These are phyloP conservation scores for Cyclanthera cordifolia DNA, from an alignment of 306 rosid species.

Conservation along the genomic window DNA sequence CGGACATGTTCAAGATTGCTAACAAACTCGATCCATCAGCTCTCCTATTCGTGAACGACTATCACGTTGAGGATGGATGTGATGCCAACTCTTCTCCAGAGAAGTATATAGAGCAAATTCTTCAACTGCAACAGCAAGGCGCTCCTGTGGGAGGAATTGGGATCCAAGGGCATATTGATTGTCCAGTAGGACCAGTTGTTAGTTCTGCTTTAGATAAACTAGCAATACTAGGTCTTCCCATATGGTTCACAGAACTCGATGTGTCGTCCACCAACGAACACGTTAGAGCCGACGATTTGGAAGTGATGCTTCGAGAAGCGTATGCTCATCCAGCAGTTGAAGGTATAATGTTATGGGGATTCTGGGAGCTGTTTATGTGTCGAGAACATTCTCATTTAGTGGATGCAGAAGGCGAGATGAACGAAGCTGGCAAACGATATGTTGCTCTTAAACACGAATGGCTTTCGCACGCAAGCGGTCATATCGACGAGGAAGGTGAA, in stretches of 20 bases:
- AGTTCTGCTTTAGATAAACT: constrained; percentile 57
- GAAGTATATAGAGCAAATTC: constrained; percentile 53
- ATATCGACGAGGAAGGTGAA: constrained; percentile 39
- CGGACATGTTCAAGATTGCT: constrained; percentile 75
- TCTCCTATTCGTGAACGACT: constrained; percentile 64
- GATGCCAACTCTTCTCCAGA: constrained; percentile 63
- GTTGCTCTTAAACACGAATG: constrained; percentile 62
- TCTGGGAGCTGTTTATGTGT: constrained; percentile 86
- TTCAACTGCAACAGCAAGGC: constrained; percentile 64
- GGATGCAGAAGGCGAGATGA: constrained; percentile 75
- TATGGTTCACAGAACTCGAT: constrained; percentile 89
- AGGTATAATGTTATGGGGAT: constrained; percentile 84
- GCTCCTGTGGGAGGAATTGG: constrained; percentile 86
- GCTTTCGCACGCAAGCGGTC: constrained; percentile 53
- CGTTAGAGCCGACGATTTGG: constrained; percentile 73
- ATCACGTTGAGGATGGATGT: constrained; percentile 74
- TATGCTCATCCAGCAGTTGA: constrained; percentile 68
- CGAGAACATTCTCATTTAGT: constrained; percentile 60
- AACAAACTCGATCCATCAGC: constrained; percentile 56
- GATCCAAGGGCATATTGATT: constrained; percentile 78
- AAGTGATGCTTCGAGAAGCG: constrained; percentile 68
- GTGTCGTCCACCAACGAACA: constrained; percentile 61
- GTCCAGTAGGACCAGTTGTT: constrained; percentile 71
- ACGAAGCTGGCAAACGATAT: constrained; percentile 65
- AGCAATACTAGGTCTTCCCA: constrained; percentile 61